A percentile compares a stretch with the other conserved stretches of the same genome.
Conservation (phyloP, 73 alveolate genomes). For the Vitrella brassicaformis region DNA sequence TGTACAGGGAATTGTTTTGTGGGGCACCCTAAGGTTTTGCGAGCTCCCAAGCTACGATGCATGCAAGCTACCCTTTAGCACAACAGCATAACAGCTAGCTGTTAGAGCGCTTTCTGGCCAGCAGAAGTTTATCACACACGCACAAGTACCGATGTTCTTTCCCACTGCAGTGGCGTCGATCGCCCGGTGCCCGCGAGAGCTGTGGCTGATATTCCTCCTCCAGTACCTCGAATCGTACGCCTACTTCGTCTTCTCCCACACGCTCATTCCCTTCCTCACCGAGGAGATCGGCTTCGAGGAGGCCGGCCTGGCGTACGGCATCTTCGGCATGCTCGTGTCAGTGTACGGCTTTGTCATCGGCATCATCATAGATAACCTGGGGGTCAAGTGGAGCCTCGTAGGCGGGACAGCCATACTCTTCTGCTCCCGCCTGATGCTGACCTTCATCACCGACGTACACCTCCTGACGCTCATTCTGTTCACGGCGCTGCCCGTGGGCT, state of each 20-base stretch:
- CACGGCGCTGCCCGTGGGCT: conserved; percentile 1
- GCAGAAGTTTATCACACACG: no score
- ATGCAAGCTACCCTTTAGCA: no score
- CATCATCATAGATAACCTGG: neutral
- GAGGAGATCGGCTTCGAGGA: neutral
- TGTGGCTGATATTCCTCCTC: conserved; percentile 3
- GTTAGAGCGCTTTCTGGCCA: no score
- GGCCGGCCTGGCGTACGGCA: neutral
- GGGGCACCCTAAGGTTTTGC: no score
- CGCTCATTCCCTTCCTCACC: neutral
- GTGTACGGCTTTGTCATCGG: conserved; percentile 5
- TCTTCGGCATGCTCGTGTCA: neutral
- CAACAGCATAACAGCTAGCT: no score
- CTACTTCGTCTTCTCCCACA: conserved; percentile 2
- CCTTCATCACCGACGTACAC: neutral
- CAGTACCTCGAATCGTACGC: conserved; percentile 1
- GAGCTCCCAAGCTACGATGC: no score
- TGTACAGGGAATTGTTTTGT: no score
- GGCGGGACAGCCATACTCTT: neutral
- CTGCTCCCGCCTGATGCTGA: neutral
- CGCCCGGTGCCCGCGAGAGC: conserved; percentile 3
- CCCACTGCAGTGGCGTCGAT: no score
- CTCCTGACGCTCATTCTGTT: neutral
- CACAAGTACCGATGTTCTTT: no score
- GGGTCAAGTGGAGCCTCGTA: neutral